Evolutionary conservation across 1,284 basidiomycete species (phyloP), one percentile per base, ranked within the genome.

Genomic region (Trichosporon faecale): DNA sequence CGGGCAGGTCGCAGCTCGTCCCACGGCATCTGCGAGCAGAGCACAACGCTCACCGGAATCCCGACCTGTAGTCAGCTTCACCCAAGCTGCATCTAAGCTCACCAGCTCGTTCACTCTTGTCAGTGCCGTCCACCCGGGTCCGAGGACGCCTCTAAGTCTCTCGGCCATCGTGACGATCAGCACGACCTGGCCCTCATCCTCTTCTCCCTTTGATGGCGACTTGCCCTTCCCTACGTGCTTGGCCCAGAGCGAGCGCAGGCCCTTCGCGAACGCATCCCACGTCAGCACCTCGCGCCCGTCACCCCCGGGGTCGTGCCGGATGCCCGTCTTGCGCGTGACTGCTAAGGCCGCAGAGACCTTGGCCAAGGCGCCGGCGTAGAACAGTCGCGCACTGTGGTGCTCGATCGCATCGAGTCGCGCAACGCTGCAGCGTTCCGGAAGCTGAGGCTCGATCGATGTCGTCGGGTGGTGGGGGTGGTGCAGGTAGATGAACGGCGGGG

Each of bases 41-140:
- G 86, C 3, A 94, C 85, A 0, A 91, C 87, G 1, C 87, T 88
- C 23, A 87, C 76, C 2, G 85, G 84, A 9, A 85, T 75, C 29
- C 82, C 85, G 8, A 85, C 49, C 73, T 74, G 70, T 1, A 4
- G 68, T 68, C 67, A 67, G 66, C 57, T 55, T 25, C 12, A 37
- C 3, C 35, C 0, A 12, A 0, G 4, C 11, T 12, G 2, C 9
- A 0, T 5, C 0, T 16, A 1, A 49, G 85, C 91, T 79, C 74
- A 93, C 93, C 79, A 94, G 79, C 79, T 94, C 92, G 2, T 88
- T 84, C 18, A 94, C 84, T 57, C 91, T 87, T 16, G 91, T 87
- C 12, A 93, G 78, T 25, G 91, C 91, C 1, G 91, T 87, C 23
- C 93, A 77, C 0, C 91, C 78, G 21, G 89, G 88, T 0, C 91